Conservation (phyloP, 164 flowering plant species). For the Paratinospora sagittata region DNA sequence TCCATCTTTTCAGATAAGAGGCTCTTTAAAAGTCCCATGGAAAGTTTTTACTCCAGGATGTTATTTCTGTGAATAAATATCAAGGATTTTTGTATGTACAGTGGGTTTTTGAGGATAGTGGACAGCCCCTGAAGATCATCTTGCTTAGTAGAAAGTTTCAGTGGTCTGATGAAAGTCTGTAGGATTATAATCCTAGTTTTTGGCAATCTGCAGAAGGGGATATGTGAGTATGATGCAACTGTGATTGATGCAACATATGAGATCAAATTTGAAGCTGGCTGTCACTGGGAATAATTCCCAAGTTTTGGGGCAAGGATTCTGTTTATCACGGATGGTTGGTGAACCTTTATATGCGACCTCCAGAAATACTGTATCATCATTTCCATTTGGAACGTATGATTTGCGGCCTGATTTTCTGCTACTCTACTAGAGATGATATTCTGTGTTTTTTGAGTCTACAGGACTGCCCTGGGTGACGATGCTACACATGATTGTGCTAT, state of each 20-base stretch:
- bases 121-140: background rate
- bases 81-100: background rate
- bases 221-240: background rate
- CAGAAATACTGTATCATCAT: background rate
- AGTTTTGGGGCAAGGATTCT: background rate
- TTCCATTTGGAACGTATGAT: slow-evolving; percentile 1
- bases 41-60: background rate
- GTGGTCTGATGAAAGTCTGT: slow-evolving; percentile 1
- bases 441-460: background rate
- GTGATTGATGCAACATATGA: background rate
- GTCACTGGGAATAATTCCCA: background rate
- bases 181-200: slow-evolving; percentile 1
- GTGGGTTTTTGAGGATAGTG: background rate
- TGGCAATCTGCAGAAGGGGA: background rate
- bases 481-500: background rate
- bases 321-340: slow-evolving; percentile 2
- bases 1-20: background rate
- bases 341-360: background rate
- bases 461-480: background rate
- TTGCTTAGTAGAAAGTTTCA: slow-evolving; percentile 1
- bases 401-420: background rate
- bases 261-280: background rate
- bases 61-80: background rate
- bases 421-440: background rate
- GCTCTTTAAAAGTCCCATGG: background rate